Conservation (phyloP, 2,329 filamentous ascomycete genomes). For the Monilinia polystroma region DNA sequence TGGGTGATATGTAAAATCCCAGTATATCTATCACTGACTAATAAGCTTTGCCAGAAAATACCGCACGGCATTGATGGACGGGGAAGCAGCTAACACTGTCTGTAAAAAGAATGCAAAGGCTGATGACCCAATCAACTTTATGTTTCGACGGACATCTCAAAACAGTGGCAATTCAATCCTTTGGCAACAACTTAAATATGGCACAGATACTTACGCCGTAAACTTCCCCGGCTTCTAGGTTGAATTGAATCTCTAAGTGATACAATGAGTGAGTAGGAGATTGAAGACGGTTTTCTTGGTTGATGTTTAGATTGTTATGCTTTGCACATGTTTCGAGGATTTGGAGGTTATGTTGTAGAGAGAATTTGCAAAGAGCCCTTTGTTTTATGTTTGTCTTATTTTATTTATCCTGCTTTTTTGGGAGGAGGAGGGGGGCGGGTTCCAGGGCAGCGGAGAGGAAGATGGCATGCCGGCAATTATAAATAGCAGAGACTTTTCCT, state of each 20-base stretch:
- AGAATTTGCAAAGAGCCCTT: background rate
- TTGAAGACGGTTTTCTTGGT: background rate
- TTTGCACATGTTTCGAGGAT: background rate
- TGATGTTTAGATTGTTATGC: background rate
- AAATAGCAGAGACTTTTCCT: background rate
- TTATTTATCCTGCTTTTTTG: background rate
- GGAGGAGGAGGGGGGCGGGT: too few relatives aligned
- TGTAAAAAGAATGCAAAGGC: constrained; percentile 1
- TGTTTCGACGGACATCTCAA: constrained; percentile 19
- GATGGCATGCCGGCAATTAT: background rate
- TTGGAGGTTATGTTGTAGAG: background rate
- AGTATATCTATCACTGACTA: background rate
- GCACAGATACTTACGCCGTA: constrained; percentile 17
- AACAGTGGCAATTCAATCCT: constrained; percentile 18
- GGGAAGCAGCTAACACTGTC: constrained; percentile 4
- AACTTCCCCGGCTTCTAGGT: constrained; percentile 19
- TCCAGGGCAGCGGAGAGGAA: background rate
- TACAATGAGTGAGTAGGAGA: background rate
- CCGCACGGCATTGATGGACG: constrained; percentile 3
- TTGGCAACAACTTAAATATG: constrained; percentile 19
- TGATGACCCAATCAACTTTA: constrained; percentile 18
- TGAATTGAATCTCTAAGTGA: background rate
- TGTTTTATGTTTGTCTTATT: background rate
- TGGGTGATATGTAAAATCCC: background rate
- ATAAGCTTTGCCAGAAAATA: constrained; percentile 2